phyloP scores from a whole-genome alignment of 495 filamentous ascomycete species.

The Niebla homalea region DNA sequence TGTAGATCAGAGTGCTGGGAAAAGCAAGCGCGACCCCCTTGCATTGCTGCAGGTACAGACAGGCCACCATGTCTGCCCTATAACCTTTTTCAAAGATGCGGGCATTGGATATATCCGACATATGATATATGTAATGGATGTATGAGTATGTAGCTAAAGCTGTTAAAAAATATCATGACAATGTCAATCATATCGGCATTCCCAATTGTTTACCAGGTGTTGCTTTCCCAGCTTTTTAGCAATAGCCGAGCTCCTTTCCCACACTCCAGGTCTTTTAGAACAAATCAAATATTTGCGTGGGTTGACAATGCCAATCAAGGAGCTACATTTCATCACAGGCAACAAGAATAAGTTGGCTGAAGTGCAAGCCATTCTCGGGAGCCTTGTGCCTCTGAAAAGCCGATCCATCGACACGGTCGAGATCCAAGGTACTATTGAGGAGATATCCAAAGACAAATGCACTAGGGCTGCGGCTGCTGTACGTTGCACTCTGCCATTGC shows the following conservation, averaged over 20 bases:
- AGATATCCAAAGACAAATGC: conserved; percentile 81
- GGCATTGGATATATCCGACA: too few species aligned
- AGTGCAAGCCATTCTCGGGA: conserved; percentile 71
- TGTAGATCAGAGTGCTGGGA: too few species aligned
- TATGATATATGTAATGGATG: too few species aligned
- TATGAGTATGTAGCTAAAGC: too few species aligned
- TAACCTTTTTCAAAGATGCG: too few species aligned
- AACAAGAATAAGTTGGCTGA: conserved; percentile 88
- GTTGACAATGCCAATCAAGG: background rate
- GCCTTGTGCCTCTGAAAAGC: conserved; percentile 56
- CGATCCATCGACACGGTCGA: conserved; percentile 69
- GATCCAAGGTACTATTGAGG: conserved; percentile 85
- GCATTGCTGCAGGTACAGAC: too few species aligned
- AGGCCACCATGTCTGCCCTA: too few species aligned
- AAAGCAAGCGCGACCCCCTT: too few species aligned
- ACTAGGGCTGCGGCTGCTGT: conserved; percentile 58
- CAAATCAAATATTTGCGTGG: background rate
- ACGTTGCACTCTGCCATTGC: conserved; percentile 10
- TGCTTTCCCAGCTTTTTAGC: too few species aligned
- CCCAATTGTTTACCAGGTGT: too few species aligned
- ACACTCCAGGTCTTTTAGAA: background rate
- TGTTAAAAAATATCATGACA: too few species aligned
- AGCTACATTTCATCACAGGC: conserved; percentile 88
- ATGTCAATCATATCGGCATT: too few species aligned
- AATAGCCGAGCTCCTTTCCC: background rate